Percentiles rank a stretch among this genome's conserved stretches.
phyloP scores from a whole-genome alignment of 768 basidiomycete species.

The Mycena floridula region DNA sequence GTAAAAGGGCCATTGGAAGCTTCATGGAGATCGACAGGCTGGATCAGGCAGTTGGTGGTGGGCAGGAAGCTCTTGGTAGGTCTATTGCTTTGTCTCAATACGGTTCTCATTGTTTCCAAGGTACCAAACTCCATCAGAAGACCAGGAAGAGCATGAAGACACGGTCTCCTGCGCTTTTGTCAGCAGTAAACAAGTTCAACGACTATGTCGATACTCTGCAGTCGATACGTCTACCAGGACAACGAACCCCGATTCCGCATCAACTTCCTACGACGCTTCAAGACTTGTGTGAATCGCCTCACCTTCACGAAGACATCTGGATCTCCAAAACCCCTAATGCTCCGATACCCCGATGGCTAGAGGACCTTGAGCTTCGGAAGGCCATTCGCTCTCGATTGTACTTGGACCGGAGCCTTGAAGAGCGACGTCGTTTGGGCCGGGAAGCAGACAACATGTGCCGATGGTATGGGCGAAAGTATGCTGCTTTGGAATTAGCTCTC shows the following conservation, averaged over 20 bases:
- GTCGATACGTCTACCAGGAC: not conserved
- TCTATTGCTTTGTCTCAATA: not conserved
- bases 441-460: not conserved
- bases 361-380: not conserved
- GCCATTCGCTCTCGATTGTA: not conserved
- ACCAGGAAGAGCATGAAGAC: not conserved
- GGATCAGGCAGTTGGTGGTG: conserved; percentile 15
- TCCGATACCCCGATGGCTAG: not conserved
- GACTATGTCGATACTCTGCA: not conserved
- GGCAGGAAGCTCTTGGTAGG: conserved; percentile 8
- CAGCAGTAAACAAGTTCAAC: not conserved
- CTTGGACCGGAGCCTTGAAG: not conserved
- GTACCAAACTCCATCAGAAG: not conserved
- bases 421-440: not conserved
- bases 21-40: conserved; percentile 22
- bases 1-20: conserved; percentile 15
- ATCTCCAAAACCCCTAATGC: not conserved
- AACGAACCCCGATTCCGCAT: not conserved
- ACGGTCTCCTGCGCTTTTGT: not conserved
- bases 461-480: not conserved
- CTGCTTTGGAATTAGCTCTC: not conserved
- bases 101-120: not conserved
- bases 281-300: not conserved
- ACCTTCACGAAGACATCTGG: not conserved
- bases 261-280: not conserved